Percentiles rank a stretch among this genome's conserved stretches.
These are phyloP conservation scores for Globisporangium echinulatum DNA, from an alignment of 352 stramenopile species.

Conservation along the genomic window DNA sequence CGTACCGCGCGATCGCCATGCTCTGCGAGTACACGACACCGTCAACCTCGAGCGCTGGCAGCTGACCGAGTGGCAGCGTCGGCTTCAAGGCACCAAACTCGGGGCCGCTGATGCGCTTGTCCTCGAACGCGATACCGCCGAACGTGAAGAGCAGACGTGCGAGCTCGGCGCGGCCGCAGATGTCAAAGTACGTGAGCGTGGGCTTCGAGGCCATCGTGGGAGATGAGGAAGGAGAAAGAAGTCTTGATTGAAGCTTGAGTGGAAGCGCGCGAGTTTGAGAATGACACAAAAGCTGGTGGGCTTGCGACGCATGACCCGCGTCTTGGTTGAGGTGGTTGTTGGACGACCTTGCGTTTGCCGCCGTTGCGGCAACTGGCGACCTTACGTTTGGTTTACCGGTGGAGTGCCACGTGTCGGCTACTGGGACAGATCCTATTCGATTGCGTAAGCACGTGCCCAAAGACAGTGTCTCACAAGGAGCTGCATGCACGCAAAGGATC, in stretches of 20 bases:
- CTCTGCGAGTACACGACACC: slow-evolving; percentile 14
- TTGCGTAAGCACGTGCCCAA: too few relatives aligned
- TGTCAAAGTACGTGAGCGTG: slow-evolving; percentile 1
- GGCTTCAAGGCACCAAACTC: slow-evolving; percentile 15
- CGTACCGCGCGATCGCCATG: slow-evolving; percentile 28
- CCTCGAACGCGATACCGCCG: slow-evolving; percentile 16
- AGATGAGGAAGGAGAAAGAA: not conserved
- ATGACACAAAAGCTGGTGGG: not conserved
- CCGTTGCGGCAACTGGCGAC: too few relatives aligned
- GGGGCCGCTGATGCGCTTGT: slow-evolving; percentile 14
- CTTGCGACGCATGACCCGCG: too few relatives aligned
- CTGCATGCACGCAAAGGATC: too few relatives aligned
- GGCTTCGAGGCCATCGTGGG: not conserved
- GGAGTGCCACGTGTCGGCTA: too few relatives aligned
- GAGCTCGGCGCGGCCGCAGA: not conserved
- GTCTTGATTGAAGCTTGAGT: not conserved
- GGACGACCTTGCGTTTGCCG: too few relatives aligned
- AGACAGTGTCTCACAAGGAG: too few relatives aligned
- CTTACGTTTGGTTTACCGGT: too few relatives aligned
- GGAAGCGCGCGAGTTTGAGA: not conserved
- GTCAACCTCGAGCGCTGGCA: slow-evolving; percentile 26
- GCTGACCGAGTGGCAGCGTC: slow-evolving; percentile 19
- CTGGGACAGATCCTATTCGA: too few relatives aligned
- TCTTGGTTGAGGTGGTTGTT: too few relatives aligned
- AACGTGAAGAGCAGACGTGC: not conserved